A percentile compares a stretch with the other conserved stretches of the same genome.
phyloP scores from a whole-genome alignment of 306 rosid species.

The Trifolium subterraneum region DNA sequence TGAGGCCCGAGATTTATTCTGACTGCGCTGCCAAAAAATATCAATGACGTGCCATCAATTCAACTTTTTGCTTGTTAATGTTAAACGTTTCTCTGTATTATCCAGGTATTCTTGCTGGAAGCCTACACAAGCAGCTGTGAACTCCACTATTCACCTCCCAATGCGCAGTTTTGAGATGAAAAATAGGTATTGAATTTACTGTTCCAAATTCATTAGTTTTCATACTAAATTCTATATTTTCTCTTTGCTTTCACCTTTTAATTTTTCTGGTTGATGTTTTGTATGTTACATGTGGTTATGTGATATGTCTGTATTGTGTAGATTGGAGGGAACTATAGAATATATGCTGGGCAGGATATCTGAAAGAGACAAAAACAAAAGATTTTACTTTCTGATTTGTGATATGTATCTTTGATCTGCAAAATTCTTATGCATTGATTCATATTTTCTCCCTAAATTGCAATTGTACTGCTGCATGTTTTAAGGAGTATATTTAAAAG shows the following conservation, averaged over 20 bases:
- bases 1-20: neutral
- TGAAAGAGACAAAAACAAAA: no score
- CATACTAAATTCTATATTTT: neutral
- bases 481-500: no score
- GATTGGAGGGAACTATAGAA: neutral
- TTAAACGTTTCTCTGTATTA: slow-evolving; percentile 21
- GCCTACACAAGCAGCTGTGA: slow-evolving; percentile 67
- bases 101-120: slow-evolving; percentile 64
- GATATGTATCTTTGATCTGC: no score
- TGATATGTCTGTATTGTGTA: neutral
- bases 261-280: slow-evolving; percentile 7
- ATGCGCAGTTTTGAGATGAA: slow-evolving; percentile 91
- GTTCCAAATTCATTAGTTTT: slow-evolving; percentile 10
- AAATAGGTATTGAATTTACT: slow-evolving; percentile 60
- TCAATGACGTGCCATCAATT: neutral
- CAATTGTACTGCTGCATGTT: no score
- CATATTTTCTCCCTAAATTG: no score
- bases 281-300: neutral
- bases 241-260: slow-evolving; percentile 18
- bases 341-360: no score
- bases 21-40: neutral
- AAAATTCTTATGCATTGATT: no score
- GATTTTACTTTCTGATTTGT: no score
- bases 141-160: slow-evolving; percentile 78
- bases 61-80: slow-evolving; percentile 22